Evolutionary conservation across 2,329 filamentous ascomycete species (phyloP).

Genomic region (Basipetospora chlamydospora): DNA sequence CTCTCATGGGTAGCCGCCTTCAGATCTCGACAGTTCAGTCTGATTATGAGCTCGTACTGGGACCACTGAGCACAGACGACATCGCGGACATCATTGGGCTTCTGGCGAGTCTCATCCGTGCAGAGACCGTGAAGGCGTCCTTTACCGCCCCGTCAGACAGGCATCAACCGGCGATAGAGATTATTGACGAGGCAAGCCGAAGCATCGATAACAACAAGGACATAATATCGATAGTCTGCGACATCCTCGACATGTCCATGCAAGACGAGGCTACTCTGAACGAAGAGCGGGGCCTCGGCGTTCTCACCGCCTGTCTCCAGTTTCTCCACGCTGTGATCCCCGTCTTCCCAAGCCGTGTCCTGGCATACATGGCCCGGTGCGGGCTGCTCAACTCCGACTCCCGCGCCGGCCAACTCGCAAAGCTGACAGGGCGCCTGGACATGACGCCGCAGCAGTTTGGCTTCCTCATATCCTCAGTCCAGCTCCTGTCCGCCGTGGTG

Average conservation of each 20-base stretch:
- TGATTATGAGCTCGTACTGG: slow-evolving; percentile 36
- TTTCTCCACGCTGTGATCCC: slow-evolving; percentile 63
- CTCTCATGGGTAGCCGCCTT: slow-evolving; percentile 63
- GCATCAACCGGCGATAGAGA: slow-evolving; percentile 20
- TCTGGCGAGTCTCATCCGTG: slow-evolving; percentile 54
- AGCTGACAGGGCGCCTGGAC: slow-evolving; percentile 71
- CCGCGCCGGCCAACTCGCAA: slow-evolving; percentile 60
- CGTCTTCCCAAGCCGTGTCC: slow-evolving; percentile 70
- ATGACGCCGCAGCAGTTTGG: slow-evolving; percentile 61
- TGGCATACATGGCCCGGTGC: slow-evolving; percentile 77
- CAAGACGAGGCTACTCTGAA: slow-evolving; percentile 41
- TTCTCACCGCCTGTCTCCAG: slow-evolving; percentile 57
- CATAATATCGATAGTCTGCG: slow-evolving; percentile 66
- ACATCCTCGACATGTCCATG: slow-evolving; percentile 63
- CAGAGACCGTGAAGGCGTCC: slow-evolving; percentile 25
- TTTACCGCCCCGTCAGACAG: slow-evolving; percentile 8
- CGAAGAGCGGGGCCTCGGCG: slow-evolving; percentile 50
- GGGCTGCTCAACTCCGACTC: slow-evolving; percentile 65
- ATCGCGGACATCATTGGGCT: slow-evolving; percentile 61
- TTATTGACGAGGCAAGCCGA: slow-evolving; percentile 42
- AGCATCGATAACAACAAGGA: slow-evolving; percentile 49
- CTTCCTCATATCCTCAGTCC: slow-evolving; percentile 59
- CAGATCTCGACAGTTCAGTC: slow-evolving; percentile 50
- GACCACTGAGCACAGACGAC: slow-evolving; percentile 41
- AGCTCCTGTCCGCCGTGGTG: slow-evolving; percentile 60